Base-by-base conservation (phyloP, 1,139 yeast species). In the Taphrina communis region DNA sequence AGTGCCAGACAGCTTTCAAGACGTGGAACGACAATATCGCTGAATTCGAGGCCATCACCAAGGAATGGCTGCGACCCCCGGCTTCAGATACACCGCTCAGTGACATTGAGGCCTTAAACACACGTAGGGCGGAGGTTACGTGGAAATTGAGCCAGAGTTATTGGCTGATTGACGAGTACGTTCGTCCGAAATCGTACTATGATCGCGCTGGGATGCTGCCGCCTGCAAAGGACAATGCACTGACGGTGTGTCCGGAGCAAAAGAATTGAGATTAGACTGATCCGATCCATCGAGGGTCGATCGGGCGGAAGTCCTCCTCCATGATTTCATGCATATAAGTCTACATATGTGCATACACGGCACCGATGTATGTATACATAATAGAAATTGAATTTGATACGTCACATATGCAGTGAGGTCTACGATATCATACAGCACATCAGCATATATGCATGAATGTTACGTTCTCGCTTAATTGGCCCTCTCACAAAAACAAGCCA, bases 81-180 rank as follows among this genome's bases (percentile, higher is more conserved):
- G 61, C 59, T 4, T 38, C 55, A 1, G 59, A 44, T 11, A 36
- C 61, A 17, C 55, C 59, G 6, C n/a, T 38, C 21, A 38, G 48
- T 21, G 66, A 52, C 25, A 36, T 63, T 17, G 61, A 46, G 17
- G 51, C 50, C 36, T 55, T 63, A 4, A 35, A 44, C 12, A 48
- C 31, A 8, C 42, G 42, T 7, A 35, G 67, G 11, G 58, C 42
- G 17, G 61, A 44, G 42, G 19, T 48, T 9, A 14, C 21, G 8
- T 63, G 67, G 67, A 53, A 38, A 48, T 21, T 63, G 48, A 57
- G 61, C 41, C 48, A 36, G 36, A 63, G 61, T 38, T 63, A 63
- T 17, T 63, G 67, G 67, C 36, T 55, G 53, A 63, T 63, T 46
- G 67, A 63, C 39, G 52, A 55, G 25, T 63, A 21, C 21, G 61